phyloP scores from a whole-genome alignment of 139 green algal genomes.

The Asterochloris sp. region DNA sequence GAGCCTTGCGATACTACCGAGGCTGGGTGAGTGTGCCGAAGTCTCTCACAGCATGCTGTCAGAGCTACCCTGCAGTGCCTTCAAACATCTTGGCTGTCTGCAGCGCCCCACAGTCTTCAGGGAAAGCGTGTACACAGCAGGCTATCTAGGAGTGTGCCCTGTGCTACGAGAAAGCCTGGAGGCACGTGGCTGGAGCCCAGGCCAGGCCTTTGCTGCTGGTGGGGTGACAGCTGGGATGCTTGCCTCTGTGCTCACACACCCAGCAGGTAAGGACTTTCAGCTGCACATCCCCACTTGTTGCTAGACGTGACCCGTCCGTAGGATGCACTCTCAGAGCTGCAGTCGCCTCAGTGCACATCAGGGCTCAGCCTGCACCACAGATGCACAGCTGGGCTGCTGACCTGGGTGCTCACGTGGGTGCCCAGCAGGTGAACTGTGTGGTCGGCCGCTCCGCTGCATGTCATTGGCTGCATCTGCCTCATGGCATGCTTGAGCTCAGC shows the following conservation, averaged over 20 bases:
- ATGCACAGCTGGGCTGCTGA: too few relatives aligned
- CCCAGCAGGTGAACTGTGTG: too few relatives aligned
- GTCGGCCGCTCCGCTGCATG: too few relatives aligned
- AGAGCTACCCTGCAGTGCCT: background rate
- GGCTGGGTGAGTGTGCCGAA: background rate
- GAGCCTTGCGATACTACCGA: background rate
- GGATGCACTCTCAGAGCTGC: too few relatives aligned
- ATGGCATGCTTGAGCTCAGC: too few relatives aligned
- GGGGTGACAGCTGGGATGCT: conserved; percentile 71
- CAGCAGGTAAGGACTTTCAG: conserved; percentile 4
- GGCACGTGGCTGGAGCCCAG: conserved; percentile 26
- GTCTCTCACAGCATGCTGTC: background rate
- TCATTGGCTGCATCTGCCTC: too few relatives aligned
- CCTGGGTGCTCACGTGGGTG: too few relatives aligned
- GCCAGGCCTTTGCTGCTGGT: conserved; percentile 35
- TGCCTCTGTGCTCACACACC: conserved; percentile 69
- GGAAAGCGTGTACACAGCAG: conserved; percentile 76
- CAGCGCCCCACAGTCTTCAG: conserved; percentile 43
- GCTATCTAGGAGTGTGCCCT: conserved; percentile 79
- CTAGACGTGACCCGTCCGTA: too few relatives aligned
- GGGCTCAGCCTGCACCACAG: too few relatives aligned
- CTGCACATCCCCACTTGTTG: too few relatives aligned
- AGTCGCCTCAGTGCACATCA: too few relatives aligned
- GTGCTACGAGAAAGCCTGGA: conserved; percentile 57
- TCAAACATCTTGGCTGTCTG: background rate